These are phyloP conservation scores for Diplodia intermedia DNA, from an alignment of 2,329 filamentous ascomycete genomes.

Conservation along the genomic window DNA sequence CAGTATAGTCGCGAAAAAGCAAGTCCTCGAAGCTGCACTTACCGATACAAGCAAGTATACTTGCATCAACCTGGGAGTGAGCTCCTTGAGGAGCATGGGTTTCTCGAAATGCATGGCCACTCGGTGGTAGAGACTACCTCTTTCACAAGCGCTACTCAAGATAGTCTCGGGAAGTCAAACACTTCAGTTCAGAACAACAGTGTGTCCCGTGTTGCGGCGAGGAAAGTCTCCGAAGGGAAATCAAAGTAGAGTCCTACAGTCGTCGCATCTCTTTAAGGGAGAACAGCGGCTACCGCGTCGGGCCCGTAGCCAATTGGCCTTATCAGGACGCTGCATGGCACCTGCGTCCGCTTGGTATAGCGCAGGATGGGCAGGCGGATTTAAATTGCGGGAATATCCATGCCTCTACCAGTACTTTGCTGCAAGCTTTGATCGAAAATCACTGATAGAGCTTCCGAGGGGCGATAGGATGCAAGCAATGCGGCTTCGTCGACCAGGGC, in stretches of 20 bases:
- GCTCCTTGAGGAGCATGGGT: constrained; percentile 17
- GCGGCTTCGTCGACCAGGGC: neutral
- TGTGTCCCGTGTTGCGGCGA: neutral
- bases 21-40: neutral
- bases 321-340: neutral
- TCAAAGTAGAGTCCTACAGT: neutral
- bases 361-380: neutral
- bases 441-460: neutral
- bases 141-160: neutral
- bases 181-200: neutral
- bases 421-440: neutral
- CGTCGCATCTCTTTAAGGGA: neutral
- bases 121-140: neutral
- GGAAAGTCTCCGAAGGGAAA: neutral
- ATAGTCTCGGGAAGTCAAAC: neutral
- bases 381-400: neutral
- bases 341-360: neutral
- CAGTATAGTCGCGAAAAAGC: neutral
- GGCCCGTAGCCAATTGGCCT: constrained; percentile 1
- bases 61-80: constrained; percentile 20
- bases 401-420: neutral
- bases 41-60: constrained; percentile 24
- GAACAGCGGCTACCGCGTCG: neutral
- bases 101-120: constrained; percentile 9
- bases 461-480: neutral